Evolutionary conservation across 148 eudicot species (phyloP).

Genomic region (Limonium bicolor): DNA sequence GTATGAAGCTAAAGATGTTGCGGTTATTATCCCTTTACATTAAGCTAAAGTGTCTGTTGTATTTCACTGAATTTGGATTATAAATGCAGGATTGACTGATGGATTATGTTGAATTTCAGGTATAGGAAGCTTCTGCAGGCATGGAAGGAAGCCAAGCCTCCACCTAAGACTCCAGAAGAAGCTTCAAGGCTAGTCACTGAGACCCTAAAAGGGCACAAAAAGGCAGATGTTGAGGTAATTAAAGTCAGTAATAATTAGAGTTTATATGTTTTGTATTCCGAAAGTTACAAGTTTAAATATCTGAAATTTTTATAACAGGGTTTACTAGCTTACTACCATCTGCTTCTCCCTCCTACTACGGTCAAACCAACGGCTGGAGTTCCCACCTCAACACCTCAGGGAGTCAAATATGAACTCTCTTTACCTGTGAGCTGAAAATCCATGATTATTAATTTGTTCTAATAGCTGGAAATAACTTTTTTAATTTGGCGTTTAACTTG

Average conservation of each 20-base stretch:
- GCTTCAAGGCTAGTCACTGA: conserved; percentile 64
- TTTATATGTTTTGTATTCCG: too few relatives aligned
- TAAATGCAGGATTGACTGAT: not conserved
- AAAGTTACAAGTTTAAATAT: too few relatives aligned
- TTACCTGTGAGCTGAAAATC: conserved; percentile 44
- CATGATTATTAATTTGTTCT: not conserved
- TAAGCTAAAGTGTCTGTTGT: not conserved
- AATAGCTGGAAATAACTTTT: too few relatives aligned
- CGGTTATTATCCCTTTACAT: too few relatives aligned
- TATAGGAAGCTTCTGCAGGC: conserved; percentile 63
- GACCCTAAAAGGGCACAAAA: conserved; percentile 60
- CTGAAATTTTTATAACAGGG: conserved; percentile 38
- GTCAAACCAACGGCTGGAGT: conserved; percentile 28
- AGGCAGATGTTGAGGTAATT: conserved; percentile 80
- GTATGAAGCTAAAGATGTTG: too few relatives aligned
- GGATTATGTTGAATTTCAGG: too few relatives aligned
- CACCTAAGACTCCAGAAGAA: conserved; percentile 80
- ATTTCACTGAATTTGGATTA: not conserved
- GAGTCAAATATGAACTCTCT: conserved; percentile 69
- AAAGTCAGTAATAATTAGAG: too few relatives aligned
- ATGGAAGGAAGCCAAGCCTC: conserved; percentile 83
- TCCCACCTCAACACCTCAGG: conserved; percentile 32
- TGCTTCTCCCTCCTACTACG: conserved; percentile 52
- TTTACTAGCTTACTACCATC: conserved; percentile 63
- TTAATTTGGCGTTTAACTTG: too few relatives aligned